Percentiles rank a stretch among this genome's conserved stretches.
Conservation (phyloP, 352 stramenopile genomes). For the Labyrinthula sp. region DNA sequence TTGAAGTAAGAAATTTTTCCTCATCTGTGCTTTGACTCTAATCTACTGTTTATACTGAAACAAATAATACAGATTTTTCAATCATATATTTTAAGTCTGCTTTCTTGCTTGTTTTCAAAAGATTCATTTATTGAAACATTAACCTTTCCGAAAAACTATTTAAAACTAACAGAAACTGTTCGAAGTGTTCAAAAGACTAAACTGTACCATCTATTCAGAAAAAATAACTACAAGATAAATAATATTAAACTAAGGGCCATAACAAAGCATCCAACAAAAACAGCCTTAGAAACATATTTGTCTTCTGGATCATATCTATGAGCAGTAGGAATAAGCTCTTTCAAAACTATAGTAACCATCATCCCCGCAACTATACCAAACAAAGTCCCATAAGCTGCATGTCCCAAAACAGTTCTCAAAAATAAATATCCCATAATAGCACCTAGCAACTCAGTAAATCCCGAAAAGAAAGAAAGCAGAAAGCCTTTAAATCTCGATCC, state of each 20-base stretch:
- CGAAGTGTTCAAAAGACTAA: too few species aligned
- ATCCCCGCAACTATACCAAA: conserved; percentile 73
- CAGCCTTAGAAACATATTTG: background rate
- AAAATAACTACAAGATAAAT: too few species aligned
- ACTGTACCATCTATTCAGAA: too few species aligned
- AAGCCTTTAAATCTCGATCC: conserved; percentile 74
- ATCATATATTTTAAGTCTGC: too few species aligned
- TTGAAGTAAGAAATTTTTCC: too few species aligned
- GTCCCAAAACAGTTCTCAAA: conserved; percentile 43
- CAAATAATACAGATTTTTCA: too few species aligned
- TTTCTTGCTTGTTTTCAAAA: too few species aligned
- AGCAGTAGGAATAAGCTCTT: conserved; percentile 67
- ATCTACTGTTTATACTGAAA: too few species aligned
- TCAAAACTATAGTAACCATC: conserved; percentile 69
- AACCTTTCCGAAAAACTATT: too few species aligned
- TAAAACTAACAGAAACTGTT: too few species aligned
- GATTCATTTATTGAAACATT: too few species aligned
- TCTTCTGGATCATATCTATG: conserved; percentile 23
- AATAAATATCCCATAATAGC: conserved; percentile 60
- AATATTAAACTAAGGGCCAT: conserved; percentile 27
- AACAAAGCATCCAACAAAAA: conserved; percentile 12
- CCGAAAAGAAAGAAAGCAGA: conserved; percentile 62
- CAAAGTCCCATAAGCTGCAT: conserved; percentile 51
- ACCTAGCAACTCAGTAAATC: conserved; percentile 65
- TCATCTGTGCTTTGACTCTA: too few species aligned